Percentiles rank a stretch among this genome's conserved stretches.
These are phyloP conservation scores for Trichophyton equinum DNA, from an alignment of 2,329 filamentous ascomycete genomes.

Conservation along the genomic window DNA sequence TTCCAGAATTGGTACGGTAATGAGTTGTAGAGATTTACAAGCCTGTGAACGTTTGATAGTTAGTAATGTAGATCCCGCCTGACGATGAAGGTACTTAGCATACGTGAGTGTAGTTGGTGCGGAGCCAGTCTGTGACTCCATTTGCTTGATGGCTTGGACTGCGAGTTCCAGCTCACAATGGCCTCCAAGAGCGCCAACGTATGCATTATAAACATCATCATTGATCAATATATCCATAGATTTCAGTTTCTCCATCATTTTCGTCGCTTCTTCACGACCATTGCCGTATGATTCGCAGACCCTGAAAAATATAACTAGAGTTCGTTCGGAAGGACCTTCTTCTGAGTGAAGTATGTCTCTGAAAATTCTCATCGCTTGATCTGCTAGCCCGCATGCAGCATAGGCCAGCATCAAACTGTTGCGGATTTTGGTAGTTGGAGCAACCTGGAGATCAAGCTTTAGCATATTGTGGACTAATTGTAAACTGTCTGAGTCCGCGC, in stretches of 20 bases:
- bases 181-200: conserved; percentile 61
- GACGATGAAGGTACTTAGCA: conserved; percentile 29
- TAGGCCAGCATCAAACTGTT: conserved; percentile 86
- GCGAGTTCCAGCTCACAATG: conserved; percentile 59
- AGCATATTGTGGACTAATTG: conserved; percentile 80
- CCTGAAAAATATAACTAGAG: conserved; percentile 67
- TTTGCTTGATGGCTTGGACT: conserved; percentile 51
- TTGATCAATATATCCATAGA: conserved; percentile 69
- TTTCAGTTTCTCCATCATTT: conserved; percentile 45
- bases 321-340: conserved; percentile 78
- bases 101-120: conserved; percentile 59
- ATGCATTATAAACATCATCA: conserved; percentile 59
- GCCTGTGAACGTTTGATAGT: conserved; percentile 32
- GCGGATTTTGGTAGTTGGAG: conserved; percentile 60
- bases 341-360: conserved; percentile 63
- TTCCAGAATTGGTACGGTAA: conserved; percentile 55
- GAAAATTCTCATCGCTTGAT: conserved; percentile 67
- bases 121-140: conserved; percentile 53
- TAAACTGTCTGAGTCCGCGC: conserved; percentile 50
- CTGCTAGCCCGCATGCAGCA: conserved; percentile 52
- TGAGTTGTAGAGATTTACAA: conserved; percentile 66
- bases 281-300: conserved; percentile 52
- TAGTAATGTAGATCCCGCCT: neutral
- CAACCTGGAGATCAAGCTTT: conserved; percentile 76
- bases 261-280: conserved; percentile 36